These are phyloP conservation scores for Pleurotus sapidus DNA, from an alignment of 768 basidiomycete genomes.

Conservation along the genomic window DNA sequence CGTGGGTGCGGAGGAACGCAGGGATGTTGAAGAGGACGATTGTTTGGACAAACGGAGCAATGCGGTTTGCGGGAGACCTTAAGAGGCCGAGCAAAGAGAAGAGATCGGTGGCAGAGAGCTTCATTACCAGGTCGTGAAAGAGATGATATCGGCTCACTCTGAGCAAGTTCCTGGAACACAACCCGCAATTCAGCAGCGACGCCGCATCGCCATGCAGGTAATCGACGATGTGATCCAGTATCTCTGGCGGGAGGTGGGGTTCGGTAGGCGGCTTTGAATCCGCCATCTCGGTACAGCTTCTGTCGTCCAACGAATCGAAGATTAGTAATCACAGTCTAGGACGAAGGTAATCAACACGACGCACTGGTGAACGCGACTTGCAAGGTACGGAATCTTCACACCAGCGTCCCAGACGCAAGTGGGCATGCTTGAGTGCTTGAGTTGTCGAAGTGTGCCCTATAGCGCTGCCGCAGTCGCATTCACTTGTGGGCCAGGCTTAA, in stretches of 20 bases:
- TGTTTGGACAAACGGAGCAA: constrained; percentile 1
- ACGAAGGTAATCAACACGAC: background rate
- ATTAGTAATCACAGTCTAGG: too few relatives aligned
- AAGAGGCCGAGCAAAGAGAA: constrained; percentile 1
- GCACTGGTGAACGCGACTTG: background rate
- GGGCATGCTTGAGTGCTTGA: background rate
- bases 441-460: background rate
- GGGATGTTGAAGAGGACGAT: background rate
- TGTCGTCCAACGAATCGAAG: background rate
- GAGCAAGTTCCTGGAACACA: background rate
- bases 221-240: constrained; percentile 7
- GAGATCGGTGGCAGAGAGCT: background rate
- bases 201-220: background rate
- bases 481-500: background rate
- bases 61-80: background rate
- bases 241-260: constrained; percentile 2
- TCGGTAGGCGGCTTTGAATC: background rate
- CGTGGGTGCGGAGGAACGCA: background rate
- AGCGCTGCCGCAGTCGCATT: background rate
- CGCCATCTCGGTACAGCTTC: background rate
- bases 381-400: background rate
- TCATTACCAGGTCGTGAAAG: background rate
- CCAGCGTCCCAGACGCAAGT: background rate
- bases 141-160: constrained; percentile 7
- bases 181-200: background rate